These are phyloP conservation scores for Hordeum marinum DNA, from an alignment of 176 grass and related monocot species.

Conservation along the genomic window DNA sequence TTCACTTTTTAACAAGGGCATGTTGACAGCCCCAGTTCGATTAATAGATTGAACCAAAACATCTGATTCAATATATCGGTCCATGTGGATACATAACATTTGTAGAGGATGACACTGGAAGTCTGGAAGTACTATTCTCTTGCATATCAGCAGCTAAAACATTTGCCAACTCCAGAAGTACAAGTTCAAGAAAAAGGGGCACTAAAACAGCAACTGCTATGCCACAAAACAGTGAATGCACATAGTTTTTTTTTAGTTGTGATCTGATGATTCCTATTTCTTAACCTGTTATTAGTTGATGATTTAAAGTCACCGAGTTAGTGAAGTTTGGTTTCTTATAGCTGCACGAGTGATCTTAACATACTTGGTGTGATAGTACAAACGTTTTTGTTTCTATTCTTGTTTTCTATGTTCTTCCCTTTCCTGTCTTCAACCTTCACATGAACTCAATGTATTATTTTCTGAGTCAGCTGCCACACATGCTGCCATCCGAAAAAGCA, in stretches of 20 bases:
- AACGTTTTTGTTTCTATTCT: not conserved
- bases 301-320: not conserved
- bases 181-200: not conserved
- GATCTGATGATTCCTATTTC: not conserved
- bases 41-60: not conserved
- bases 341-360: not conserved
- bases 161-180: not conserved
- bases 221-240: not conserved
- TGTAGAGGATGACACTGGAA: not conserved
- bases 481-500: conserved; percentile 95
- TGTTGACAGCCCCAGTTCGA: not conserved
- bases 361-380: not conserved
- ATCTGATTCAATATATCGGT: not conserved
- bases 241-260: not conserved
- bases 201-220: not conserved
- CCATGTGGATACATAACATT: not conserved
- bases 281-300: not conserved
- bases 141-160: not conserved
- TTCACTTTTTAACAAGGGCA: not conserved
- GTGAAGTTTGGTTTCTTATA: not conserved
- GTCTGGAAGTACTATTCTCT: not conserved
- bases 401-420: not conserved
- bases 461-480: conserved; percentile 81
- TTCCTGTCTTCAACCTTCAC: not conserved
- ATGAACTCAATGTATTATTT: conserved; percentile 1